Evolutionary conservation across 106 monocot genomes (phyloP).

Genomic region (Dendrobium huoshanense): DNA sequence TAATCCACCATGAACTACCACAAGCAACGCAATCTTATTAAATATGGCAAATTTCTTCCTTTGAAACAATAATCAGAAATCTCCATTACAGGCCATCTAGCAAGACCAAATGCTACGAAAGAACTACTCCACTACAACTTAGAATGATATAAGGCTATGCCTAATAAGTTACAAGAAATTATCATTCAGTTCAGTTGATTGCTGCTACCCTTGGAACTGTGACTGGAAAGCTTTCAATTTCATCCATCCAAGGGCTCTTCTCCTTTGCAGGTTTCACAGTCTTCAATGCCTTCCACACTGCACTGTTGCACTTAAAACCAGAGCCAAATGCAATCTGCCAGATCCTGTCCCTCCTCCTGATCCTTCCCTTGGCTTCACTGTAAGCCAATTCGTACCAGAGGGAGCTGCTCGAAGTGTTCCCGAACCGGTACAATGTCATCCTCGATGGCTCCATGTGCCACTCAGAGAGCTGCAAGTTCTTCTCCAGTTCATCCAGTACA

Average conservation of each 20-base stretch:
- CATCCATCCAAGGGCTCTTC: constrained; percentile 24
- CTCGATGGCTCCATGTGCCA: constrained; percentile 28
- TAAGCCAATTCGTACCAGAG: constrained; percentile 22
- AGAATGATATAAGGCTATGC: background rate
- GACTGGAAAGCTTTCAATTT: constrained; percentile 14
- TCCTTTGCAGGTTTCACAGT: constrained; percentile 7
- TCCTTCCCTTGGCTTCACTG: constrained; percentile 15
- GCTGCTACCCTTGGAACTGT: constrained; percentile 13
- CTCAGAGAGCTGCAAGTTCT: constrained; percentile 21
- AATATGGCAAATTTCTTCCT: background rate
- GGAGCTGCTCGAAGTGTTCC: constrained; percentile 20
- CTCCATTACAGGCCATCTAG: background rate
- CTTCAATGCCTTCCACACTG: constrained; percentile 20
- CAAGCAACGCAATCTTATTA: background rate
- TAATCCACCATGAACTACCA: background rate
- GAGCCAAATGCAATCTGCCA: constrained; percentile 25
- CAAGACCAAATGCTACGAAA: background rate
- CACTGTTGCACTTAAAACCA: constrained; percentile 25
- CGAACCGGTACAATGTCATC: constrained; percentile 19
- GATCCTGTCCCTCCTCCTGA: constrained; percentile 14
- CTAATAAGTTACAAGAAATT: background rate
- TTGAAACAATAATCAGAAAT: constrained; percentile 2
- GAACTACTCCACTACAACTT: background rate
- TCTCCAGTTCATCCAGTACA: constrained; percentile 23
- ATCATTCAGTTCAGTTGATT: background rate